Evolutionary conservation across 2,329 filamentous ascomycete genomes (phyloP).

Genomic region (Colletotrichum abscissum): DNA sequence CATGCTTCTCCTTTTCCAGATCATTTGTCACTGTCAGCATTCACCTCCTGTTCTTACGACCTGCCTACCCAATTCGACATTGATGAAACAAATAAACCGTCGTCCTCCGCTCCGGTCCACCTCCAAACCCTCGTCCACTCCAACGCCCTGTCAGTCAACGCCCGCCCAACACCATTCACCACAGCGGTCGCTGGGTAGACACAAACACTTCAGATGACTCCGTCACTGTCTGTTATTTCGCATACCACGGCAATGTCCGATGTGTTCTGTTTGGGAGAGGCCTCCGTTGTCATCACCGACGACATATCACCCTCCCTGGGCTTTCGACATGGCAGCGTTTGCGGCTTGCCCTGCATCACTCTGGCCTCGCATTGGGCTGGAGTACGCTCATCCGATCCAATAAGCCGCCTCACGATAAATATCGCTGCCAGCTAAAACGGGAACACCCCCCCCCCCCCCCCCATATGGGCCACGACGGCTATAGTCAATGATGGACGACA

Average conservation of each 20-base stretch:
- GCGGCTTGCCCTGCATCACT: not conserved
- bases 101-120: not conserved
- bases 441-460: not conserved
- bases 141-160: not conserved
- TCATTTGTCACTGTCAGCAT: not conserved
- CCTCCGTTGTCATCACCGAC: not conserved
- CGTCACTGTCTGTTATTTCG: not conserved
- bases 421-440: not conserved
- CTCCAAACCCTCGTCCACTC: not conserved
- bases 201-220: not conserved
- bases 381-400: not conserved
- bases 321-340: not conserved
- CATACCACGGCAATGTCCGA: constrained; percentile 20
- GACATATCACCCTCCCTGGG: not conserved
- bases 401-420: not conserved
- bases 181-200: not conserved
- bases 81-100: not conserved
- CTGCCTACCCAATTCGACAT: not conserved
- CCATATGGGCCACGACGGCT: constrained; percentile 3
- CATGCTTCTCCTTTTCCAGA: not conserved
- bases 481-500: not conserved
- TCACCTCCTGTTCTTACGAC: not conserved
- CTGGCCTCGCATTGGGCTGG: not conserved
- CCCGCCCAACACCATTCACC: not conserved
- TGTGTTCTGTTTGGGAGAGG: not conserved